phyloP scores from a whole-genome alignment of 2,329 filamentous ascomycete genomes.

The Talaromyces sp. region DNA sequence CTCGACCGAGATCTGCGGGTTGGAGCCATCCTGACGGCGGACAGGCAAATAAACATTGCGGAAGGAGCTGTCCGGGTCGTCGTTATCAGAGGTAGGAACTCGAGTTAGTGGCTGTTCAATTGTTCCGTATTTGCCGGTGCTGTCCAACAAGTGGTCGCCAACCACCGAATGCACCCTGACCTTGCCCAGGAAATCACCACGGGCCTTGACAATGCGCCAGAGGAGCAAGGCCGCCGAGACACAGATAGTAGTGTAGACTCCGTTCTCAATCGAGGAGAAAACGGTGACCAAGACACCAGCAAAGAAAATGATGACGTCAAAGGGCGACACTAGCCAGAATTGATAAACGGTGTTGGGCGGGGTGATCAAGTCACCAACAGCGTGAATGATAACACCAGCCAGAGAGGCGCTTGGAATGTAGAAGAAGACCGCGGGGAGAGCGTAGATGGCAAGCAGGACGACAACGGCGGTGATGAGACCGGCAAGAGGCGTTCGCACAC shows the following conservation, averaged over 20 bases:
- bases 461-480: constrained; percentile 82
- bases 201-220: constrained; percentile 76
- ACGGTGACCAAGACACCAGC: constrained; percentile 85
- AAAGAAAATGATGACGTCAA: constrained; percentile 91
- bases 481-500: constrained; percentile 83
- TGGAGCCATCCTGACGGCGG: constrained; percentile 82
- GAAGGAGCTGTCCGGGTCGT: constrained; percentile 45
- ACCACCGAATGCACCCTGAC: constrained; percentile 80
- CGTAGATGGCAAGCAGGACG: constrained; percentile 85
- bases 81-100: constrained; percentile 11
- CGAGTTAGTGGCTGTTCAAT: constrained; percentile 32
- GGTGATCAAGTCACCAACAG: constrained; percentile 87
- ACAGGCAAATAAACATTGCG: constrained; percentile 85
- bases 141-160: constrained; percentile 66
- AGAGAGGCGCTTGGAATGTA: constrained; percentile 82
- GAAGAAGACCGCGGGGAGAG: constrained; percentile 81
- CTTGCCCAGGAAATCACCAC: constrained; percentile 75
- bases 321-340: constrained; percentile 88
- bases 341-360: constrained; percentile 87
- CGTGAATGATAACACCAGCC: constrained; percentile 89
- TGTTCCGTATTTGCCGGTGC: constrained; percentile 58
- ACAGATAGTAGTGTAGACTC: constrained; percentile 80
- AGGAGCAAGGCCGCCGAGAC: constrained; percentile 73
- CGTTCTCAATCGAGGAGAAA: constrained; percentile 83
- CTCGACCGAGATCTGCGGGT: constrained; percentile 73